Conservation (phyloP, 106 monocot genomes). For the Vanilla planifolia region DNA sequence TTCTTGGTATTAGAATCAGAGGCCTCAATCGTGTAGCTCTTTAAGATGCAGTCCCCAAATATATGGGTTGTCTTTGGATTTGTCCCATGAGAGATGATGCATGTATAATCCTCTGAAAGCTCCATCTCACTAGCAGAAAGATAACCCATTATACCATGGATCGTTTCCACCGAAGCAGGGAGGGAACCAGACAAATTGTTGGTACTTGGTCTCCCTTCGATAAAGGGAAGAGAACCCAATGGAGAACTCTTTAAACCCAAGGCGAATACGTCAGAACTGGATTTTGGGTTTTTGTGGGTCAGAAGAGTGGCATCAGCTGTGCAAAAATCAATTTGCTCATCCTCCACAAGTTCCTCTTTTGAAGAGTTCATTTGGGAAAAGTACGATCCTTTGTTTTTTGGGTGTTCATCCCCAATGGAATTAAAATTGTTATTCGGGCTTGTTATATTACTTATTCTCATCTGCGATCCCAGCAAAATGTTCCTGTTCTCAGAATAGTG, state of each 20-base stretch:
- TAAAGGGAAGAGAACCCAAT: too few relatives aligned
- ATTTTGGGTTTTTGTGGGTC: neutral
- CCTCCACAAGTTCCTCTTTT: slow-evolving; percentile 8
- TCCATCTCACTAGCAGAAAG: slow-evolving; percentile 54
- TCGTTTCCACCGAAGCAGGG: slow-evolving; percentile 7
- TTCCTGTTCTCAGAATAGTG: slow-evolving; percentile 28
- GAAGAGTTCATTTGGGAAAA: neutral
- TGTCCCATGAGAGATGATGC: slow-evolving; percentile 67
- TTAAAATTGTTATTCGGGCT: slow-evolving; percentile 4
- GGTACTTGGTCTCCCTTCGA: too few relatives aligned
- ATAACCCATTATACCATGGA: slow-evolving; percentile 22
- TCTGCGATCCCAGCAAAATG: slow-evolving; percentile 28
- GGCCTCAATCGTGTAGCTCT: slow-evolving; percentile 23
- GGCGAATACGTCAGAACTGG: slow-evolving; percentile 2
- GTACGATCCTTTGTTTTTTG: neutral
- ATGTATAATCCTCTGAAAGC: slow-evolving; percentile 76
- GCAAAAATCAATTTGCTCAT: neutral
- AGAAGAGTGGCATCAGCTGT: neutral
- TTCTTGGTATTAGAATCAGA: slow-evolving; percentile 10
- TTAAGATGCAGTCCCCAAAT: slow-evolving; percentile 67
- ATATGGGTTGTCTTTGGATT: slow-evolving; percentile 85
- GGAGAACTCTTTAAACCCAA: too few relatives aligned
- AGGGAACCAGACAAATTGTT: slow-evolving; percentile 8
- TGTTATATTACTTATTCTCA: slow-evolving; percentile 12
- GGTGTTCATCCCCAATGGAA: neutral